A percentile compares a stretch with the other conserved stretches of the same genome.
These are phyloP conservation scores for Ramaria rubella DNA, from an alignment of 768 basidiomycete genomes.

Conservation along the genomic window DNA sequence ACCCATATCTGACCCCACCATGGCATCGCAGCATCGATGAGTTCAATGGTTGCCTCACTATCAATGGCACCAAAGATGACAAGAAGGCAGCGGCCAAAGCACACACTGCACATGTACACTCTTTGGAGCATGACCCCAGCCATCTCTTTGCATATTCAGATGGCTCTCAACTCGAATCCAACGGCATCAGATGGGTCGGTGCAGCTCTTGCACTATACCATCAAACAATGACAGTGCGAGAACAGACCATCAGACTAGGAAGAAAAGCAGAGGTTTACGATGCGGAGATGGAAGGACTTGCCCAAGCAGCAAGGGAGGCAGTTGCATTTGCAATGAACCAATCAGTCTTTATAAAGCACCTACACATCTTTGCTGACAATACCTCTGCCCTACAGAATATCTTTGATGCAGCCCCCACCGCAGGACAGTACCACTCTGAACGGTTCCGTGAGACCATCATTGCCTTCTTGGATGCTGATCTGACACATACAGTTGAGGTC, in stretches of 20 bases:
- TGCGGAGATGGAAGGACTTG: constrained; percentile 11
- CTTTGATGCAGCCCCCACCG: not conserved
- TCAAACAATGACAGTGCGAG: not conserved
- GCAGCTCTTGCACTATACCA: constrained; percentile 9
- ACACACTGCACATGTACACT: not conserved
- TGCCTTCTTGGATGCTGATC: too few species aligned
- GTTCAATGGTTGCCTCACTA: too few species aligned
- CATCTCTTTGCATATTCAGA: too few species aligned
- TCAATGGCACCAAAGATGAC: not conserved
- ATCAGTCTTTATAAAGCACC: not conserved
- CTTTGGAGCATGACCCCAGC: not conserved
- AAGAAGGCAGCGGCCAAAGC: constrained; percentile 3
- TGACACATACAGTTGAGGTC: not conserved
- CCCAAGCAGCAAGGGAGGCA: too few species aligned
- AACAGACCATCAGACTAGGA: constrained; percentile 1
- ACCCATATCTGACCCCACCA: not conserved
- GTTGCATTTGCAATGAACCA: not conserved
- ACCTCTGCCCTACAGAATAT: constrained; percentile 9
- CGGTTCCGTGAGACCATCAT: not conserved
- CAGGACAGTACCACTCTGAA: constrained; percentile 1
- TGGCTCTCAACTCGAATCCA: constrained; percentile 9
- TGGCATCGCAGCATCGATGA: not conserved
- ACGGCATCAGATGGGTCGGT: not conserved
- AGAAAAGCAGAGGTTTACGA: constrained; percentile 11
- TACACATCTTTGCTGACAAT: constrained; percentile 15